Conservation (phyloP, 495 filamentous ascomycete genomes). For the Penicillium desertorum region DNA sequence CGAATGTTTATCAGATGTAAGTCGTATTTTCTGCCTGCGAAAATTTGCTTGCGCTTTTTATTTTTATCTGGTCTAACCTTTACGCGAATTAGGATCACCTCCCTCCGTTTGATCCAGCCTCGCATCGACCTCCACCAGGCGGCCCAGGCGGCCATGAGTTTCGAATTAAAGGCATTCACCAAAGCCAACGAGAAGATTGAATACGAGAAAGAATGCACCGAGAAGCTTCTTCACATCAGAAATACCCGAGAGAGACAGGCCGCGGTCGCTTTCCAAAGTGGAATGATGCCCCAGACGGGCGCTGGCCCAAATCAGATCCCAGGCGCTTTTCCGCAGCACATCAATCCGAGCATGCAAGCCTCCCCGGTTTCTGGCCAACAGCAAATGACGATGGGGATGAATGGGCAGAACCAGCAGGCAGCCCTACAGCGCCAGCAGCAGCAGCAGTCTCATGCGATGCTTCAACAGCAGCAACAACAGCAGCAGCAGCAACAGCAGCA, state of each 20-base stretch:
- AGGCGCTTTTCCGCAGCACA: slow-evolving; percentile 49
- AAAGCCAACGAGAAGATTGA: slow-evolving; percentile 45
- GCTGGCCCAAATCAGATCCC: slow-evolving; percentile 42
- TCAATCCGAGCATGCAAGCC: slow-evolving; percentile 54
- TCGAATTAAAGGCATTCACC: slow-evolving; percentile 50
- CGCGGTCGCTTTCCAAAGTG: slow-evolving; percentile 41
- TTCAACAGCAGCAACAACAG: slow-evolving; percentile 42
- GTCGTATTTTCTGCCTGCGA: slow-evolving; percentile 20
- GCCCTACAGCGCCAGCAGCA: slow-evolving; percentile 32
- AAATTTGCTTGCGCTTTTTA: slow-evolving; percentile 7
- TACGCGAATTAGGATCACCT: slow-evolving; percentile 40
- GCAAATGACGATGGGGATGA: slow-evolving; percentile 48
- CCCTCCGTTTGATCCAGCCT: slow-evolving; percentile 52
- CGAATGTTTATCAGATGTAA: slow-evolving; percentile 51
- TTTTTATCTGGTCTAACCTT: slow-evolving; percentile 5
- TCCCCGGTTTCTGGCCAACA: slow-evolving; percentile 50
- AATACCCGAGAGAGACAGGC: slow-evolving; percentile 49
- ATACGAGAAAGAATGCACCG: slow-evolving; percentile 50
- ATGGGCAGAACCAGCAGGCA: slow-evolving; percentile 42
- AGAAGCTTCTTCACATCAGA: slow-evolving; percentile 50
- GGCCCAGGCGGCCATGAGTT: slow-evolving; percentile 47
- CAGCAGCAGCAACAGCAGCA: slow-evolving; percentile 31
- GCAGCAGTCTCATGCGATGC: slow-evolving; percentile 29
- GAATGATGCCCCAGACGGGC: slow-evolving; percentile 47
- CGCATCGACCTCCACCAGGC: slow-evolving; percentile 42